Evolutionary conservation across 1,139 yeast genomes (phyloP).

Genomic region (Suhomyces guaymorum): DNA sequence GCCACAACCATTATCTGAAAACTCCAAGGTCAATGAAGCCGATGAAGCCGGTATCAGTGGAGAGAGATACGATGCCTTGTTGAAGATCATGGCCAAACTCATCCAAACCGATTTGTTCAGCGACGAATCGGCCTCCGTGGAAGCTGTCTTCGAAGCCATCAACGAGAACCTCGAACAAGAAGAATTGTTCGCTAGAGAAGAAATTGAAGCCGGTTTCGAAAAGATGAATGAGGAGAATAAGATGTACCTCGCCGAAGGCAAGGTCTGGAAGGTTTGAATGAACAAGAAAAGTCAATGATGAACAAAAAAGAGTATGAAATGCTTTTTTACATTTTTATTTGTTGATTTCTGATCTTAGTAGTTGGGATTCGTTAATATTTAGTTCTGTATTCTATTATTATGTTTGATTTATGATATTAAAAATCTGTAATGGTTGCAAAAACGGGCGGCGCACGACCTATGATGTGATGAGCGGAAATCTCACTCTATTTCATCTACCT

Average conservation of each 20-base stretch:
- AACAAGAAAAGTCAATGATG: background rate
- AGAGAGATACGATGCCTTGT: conserved; percentile 50
- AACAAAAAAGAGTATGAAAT: too few species aligned
- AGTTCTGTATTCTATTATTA: conserved; percentile 6
- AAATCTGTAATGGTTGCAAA: conserved; percentile 2
- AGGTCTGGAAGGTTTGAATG: conserved; percentile 55
- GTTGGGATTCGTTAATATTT: conserved; percentile 3
- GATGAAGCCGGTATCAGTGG: conserved; percentile 38
- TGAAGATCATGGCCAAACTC: conserved; percentile 47
- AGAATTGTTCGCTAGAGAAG: conserved; percentile 54
- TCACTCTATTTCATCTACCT: too few species aligned
- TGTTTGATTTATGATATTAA: conserved; percentile 3
- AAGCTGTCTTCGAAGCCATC: conserved; percentile 42
- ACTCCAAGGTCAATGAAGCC: conserved; percentile 20
- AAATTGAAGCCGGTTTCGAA: conserved; percentile 54
- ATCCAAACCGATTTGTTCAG: conserved; percentile 50
- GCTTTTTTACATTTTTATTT: too few species aligned
- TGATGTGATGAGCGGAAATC: conserved; percentile 4
- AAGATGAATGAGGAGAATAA: conserved; percentile 57
- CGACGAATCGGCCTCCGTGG: conserved; percentile 49
- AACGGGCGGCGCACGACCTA: conserved; percentile 8
- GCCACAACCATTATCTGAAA: conserved; percentile 30
- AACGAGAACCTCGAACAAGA: conserved; percentile 61
- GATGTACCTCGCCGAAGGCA: conserved; percentile 61
- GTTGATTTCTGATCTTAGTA: conserved; percentile 4